These are phyloP conservation scores for Penicillium sp. DNA, from an alignment of 2,329 filamentous ascomycete genomes.

Conservation along the genomic window DNA sequence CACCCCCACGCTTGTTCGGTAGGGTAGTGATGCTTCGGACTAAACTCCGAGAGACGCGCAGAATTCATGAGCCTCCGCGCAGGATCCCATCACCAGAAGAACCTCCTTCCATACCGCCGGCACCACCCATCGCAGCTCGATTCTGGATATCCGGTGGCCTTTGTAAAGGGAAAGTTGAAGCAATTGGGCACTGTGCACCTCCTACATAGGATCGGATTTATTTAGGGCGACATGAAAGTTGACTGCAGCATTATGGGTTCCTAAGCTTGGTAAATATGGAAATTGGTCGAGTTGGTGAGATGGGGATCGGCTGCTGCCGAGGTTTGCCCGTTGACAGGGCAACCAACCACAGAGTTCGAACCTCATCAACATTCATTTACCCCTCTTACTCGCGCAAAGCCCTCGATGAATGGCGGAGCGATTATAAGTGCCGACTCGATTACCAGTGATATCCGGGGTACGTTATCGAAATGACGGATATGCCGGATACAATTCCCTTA, in stretches of 20 bases:
- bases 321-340: constrained; percentile 25
- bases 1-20: constrained; percentile 6
- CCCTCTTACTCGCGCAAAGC: neutral
- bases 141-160: neutral
- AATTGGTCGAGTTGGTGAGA: neutral
- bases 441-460: neutral
- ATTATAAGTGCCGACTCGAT: neutral
- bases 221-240: too few relatives aligned
- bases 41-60: constrained; percentile 3
- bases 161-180: too few relatives aligned
- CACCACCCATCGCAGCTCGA: neutral
- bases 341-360: constrained; percentile 21
- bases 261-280: neutral
- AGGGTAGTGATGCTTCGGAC: neutral
- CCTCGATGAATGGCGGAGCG: neutral
- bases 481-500: constrained; percentile 35
- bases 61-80: neutral
- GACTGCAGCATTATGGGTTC: too few relatives aligned
- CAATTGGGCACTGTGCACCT: too few relatives aligned
- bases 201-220: too few relatives aligned
- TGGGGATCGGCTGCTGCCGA: neutral
- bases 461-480: constrained; percentile 20
- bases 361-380: constrained; percentile 16
- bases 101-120: too few relatives aligned
- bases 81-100: neutral